Base-by-base conservation (phyloP, 257 asterid species). In the Jacaranda copaia region DNA sequence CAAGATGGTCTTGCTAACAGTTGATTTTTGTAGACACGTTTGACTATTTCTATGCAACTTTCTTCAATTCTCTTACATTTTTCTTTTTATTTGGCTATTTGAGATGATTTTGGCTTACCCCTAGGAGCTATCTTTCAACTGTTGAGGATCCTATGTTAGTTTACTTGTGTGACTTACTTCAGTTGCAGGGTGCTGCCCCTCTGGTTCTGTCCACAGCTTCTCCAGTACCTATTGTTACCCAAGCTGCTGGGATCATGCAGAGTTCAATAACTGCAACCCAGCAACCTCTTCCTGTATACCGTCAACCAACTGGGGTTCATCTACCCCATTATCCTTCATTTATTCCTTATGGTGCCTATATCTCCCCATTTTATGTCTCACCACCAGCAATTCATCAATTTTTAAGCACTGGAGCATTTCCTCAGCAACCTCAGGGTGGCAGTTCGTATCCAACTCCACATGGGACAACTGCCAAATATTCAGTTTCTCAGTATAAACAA, bases 391-490 rank as follows among this genome's bases (percentile, higher is more conserved):
- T 88, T 71, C 93, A 84, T 84, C 93, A 84, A 57, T 88, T 76
- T 67, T 68, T 86, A 63, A 74, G 82, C 76, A 86, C 64, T 66
- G 88, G 88, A 48, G 81, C 81, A 16, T 88, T 82, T 68, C 85
- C 87, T 71, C 89, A 84, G 82, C 92, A 88, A 74, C 86, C 90
- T 73, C 88, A 73, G 81, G 85, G 89, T 72, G 88, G 85, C 40
- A 80, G 80, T 57, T 60, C 79, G 14, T 86, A 84, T 82, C 93
- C 89, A 68, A 72, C 89, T 72, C 83, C 80, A 68, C 82, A 87
- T 70, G 88, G 82, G 39, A 76, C 84, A 57, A 80, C 81, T 68
- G 76, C 88, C 79, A 86, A 85, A 74, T 88, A 84, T 84, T 68
- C 93, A 4, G 84, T 86, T 64, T 76, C 89, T 19, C 91, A 86